Conservation (phyloP, 75 land plant species). For the Adiantum capillusveneris region DNA sequence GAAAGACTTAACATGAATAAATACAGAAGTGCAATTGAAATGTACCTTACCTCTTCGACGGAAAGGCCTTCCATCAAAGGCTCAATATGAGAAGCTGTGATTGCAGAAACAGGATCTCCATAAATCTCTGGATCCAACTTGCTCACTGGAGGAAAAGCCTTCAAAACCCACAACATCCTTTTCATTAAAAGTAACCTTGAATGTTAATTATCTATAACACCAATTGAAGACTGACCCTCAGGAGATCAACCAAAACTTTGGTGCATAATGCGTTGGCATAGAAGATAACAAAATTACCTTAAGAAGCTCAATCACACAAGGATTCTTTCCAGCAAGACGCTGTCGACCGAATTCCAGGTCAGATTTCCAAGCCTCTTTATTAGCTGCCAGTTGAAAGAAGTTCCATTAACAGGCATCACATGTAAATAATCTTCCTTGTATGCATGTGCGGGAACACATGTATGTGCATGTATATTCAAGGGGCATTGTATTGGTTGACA, state of each 20-base stretch:
- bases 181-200: too few relatives aligned
- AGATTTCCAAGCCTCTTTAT: conserved; percentile 17
- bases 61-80: conserved; percentile 43
- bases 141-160: conserved; percentile 74
- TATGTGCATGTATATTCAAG: too few relatives aligned
- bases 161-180: not conserved
- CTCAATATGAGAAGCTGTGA: conserved; percentile 44
- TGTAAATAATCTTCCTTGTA: too few relatives aligned
- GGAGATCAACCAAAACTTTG: not conserved
- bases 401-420: too few relatives aligned
- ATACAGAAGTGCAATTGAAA: not conserved
- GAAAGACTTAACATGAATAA: not conserved
- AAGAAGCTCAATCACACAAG: conserved; percentile 16
- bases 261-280: not conserved
- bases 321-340: conserved; percentile 30
- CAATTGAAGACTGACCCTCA: not conserved
- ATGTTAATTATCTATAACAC: too few relatives aligned
- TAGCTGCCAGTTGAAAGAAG: too few relatives aligned
- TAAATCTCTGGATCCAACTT: conserved; percentile 40
- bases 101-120: conserved; percentile 47
- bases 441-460: too few relatives aligned
- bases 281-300: conserved; percentile 13
- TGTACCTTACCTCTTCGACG: conserved; percentile 37
- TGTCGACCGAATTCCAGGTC: conserved; percentile 34
- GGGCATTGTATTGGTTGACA: too few relatives aligned